Percentiles rank a stretch among this genome's conserved stretches.
Evolutionary conservation across 2,329 filamentous ascomycete species (phyloP).

Genomic region (Pseudopyrenochaeta lycopersici): DNA sequence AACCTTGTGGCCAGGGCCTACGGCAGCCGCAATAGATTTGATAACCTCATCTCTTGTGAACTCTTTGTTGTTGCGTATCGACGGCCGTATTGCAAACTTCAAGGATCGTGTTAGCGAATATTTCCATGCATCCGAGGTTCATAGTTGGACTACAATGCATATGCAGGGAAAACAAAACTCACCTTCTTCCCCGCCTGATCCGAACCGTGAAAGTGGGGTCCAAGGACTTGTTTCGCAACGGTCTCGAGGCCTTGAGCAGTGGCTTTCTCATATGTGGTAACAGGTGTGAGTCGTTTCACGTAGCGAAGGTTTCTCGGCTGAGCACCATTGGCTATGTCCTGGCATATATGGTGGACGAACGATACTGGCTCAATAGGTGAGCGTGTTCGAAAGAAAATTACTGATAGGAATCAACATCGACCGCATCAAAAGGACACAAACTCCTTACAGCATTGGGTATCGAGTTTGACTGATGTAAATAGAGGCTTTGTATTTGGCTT

Average conservation of each 20-base stretch:
- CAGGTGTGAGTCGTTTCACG: constrained; percentile 68
- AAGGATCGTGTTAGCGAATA: constrained; percentile 25
- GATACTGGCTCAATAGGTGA: constrained; percentile 67
- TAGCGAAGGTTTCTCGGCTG: constrained; percentile 64
- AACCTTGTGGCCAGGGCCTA: constrained; percentile 76
- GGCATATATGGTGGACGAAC: constrained; percentile 67
- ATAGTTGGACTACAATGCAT: constrained; percentile 11
- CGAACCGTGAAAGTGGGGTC: constrained; percentile 67
- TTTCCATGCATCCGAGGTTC: constrained; percentile 12
- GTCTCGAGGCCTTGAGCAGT: constrained; percentile 73
- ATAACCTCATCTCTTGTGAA: constrained; percentile 76
- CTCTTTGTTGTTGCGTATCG: constrained; percentile 75
- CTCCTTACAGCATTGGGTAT: constrained; percentile 63
- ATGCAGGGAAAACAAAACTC: constrained; percentile 25
- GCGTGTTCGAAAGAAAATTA: constrained; percentile 67
- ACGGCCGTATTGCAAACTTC: constrained; percentile 86
- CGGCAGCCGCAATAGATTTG: constrained; percentile 71
- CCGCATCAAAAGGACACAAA: not conserved
- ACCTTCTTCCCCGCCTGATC: constrained; percentile 63
- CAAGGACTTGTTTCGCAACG: constrained; percentile 70
- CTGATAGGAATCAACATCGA: constrained; percentile 46
- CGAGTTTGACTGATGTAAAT: constrained; percentile 63
- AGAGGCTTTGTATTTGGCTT: constrained; percentile 58
- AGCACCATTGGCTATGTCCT: constrained; percentile 61
- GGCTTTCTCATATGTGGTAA: constrained; percentile 70